Base-by-base conservation (phyloP, 2,329 filamentous ascomycete species). In the Neofusicoccum kwambonambiense region DNA sequence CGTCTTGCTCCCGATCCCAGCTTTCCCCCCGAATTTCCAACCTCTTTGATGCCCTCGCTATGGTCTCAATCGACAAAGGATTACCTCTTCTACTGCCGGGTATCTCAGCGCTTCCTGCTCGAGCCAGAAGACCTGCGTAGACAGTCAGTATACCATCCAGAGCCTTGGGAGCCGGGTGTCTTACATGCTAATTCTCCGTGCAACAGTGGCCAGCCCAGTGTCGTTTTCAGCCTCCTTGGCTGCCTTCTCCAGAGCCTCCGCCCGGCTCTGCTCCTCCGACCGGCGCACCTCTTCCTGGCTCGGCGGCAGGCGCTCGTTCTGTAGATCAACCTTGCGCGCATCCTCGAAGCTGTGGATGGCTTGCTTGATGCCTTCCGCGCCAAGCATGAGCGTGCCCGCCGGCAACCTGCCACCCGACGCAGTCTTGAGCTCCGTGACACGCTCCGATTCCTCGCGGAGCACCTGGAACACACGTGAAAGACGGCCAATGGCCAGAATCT, bases 381-480 rank as follows among this genome's bases (percentile, higher is more conserved):
- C 95, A 62, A 98, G 86, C 95, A 99, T 98, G 67, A 99, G 89
- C 5, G 95, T 99, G 65, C 95, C 95, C 6, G 93, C 93, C 1
- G 95, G 95, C 68, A 99, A 85, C 73, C 93, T 89, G 66, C 95
- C 95, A 70, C 95, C 95, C 67, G 93, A 90, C 50, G 93, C 94
- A 51, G 94, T 98, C 87, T 99, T 99, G 78, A 99, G 87, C 79
- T 99, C 95, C 44, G 94, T 97, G 64, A 99, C 93, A 72, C 90
- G 88, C 83, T 99, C 95, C 1, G 93, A 96, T 80, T 99, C 95
- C 80, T 99, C 95, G 73, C 95, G 92, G 71, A 99, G 81, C 58
- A 99, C 95, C 78, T 99, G 95, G 89, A 99, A 99, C 67, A 99
- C 95, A 72, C 95, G 91, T 42, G 95, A 98, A 69, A 99, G 85